Percentiles rank a stretch among this genome's conserved stretches.
Conservation (phyloP, 768 basidiomycete species). For the Pleurotus tuber-regium region DNA sequence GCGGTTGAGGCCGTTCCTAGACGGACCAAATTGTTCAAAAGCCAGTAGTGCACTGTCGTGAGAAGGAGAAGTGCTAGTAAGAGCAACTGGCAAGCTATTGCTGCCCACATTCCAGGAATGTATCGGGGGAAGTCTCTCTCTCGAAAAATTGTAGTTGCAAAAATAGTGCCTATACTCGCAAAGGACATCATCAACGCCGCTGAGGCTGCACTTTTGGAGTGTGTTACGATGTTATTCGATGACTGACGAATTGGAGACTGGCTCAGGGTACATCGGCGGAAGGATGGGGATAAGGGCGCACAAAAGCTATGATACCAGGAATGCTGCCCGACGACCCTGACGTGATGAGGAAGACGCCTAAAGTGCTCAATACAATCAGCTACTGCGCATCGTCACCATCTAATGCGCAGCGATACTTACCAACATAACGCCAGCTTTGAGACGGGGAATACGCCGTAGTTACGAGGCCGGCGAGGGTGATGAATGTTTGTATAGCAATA, state of each 20-base stretch:
- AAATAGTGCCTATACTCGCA: conserved; percentile 45
- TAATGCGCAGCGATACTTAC: conserved; percentile 20
- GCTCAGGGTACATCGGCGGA: background rate
- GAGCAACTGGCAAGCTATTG: conserved; percentile 41
- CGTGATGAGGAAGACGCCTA: conserved; percentile 45
- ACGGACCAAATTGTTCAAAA: conserved; percentile 29
- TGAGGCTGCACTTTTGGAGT: conserved; percentile 47
- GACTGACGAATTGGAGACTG: conserved; percentile 26
- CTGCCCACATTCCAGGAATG: conserved; percentile 45
- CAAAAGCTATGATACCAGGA: conserved; percentile 49
- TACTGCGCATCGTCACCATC: background rate
- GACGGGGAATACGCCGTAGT: conserved; percentile 37
- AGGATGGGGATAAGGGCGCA: conserved; percentile 22
- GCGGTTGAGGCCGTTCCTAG: conserved; percentile 20
- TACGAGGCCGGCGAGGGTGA: conserved; percentile 39
- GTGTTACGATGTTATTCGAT: conserved; percentile 48
- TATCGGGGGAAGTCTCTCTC: conserved; percentile 44
- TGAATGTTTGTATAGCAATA: conserved; percentile 38
- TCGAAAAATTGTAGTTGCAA: conserved; percentile 46
- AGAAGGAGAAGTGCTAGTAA: conserved; percentile 37
- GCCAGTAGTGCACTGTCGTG: conserved; percentile 36
- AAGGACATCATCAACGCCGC: conserved; percentile 47
- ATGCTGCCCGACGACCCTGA: conserved; percentile 45
- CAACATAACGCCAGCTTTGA: conserved; percentile 39
- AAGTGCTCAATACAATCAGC: conserved; percentile 6